A percentile compares a stretch with the other conserved stretches of the same genome.
phyloP scores from a whole-genome alignment of 2,329 filamentous ascomycete genomes.

The Aspergillus sp. region DNA sequence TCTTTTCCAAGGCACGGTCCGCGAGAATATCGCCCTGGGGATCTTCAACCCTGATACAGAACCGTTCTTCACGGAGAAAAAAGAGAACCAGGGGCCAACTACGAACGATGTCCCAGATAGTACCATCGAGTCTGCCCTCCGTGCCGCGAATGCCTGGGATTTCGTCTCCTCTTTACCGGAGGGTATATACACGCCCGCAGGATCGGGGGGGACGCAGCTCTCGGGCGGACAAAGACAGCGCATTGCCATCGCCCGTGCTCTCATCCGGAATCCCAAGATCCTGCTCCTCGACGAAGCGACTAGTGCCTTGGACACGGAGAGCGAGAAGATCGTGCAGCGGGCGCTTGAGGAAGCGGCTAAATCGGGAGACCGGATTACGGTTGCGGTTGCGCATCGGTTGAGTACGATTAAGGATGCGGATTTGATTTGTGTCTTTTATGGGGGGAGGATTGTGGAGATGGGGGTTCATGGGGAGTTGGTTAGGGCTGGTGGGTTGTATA shows the following conservation, averaged over 20 bases:
- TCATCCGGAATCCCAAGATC: slow-evolving; percentile 85
- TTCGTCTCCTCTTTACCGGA: slow-evolving; percentile 85
- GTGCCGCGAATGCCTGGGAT: slow-evolving; percentile 88
- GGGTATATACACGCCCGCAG: slow-evolving; percentile 81
- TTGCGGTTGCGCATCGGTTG: slow-evolving; percentile 88
- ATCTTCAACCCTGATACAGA: slow-evolving; percentile 57
- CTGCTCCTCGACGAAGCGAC: slow-evolving; percentile 78
- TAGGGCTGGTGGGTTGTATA: slow-evolving; percentile 43
- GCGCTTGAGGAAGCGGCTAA: slow-evolving; percentile 76
- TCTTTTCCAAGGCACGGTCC: slow-evolving; percentile 87
- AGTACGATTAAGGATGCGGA: slow-evolving; percentile 94
- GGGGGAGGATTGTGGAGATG: slow-evolving; percentile 78
- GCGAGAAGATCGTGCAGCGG: slow-evolving; percentile 59
- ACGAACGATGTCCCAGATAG: slow-evolving; percentile 59
- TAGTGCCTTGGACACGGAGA: slow-evolving; percentile 51
- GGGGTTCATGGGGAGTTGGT: slow-evolving; percentile 76
- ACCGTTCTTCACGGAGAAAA: neutral
- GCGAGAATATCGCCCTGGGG: slow-evolving; percentile 85
- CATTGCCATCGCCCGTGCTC: slow-evolving; percentile 85
- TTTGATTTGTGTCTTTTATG: slow-evolving; percentile 91
- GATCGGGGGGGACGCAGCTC: slow-evolving; percentile 79
- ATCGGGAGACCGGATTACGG: slow-evolving; percentile 73
- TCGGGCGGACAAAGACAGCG: slow-evolving; percentile 94
- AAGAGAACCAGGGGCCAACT: too few species aligned
- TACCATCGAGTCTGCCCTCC: slow-evolving; percentile 73